A percentile compares a stretch with the other conserved stretches of the same genome.
These are phyloP conservation scores for Flaveria brownii DNA, from an alignment of 129 eudicot species.

Conservation along the genomic window DNA sequence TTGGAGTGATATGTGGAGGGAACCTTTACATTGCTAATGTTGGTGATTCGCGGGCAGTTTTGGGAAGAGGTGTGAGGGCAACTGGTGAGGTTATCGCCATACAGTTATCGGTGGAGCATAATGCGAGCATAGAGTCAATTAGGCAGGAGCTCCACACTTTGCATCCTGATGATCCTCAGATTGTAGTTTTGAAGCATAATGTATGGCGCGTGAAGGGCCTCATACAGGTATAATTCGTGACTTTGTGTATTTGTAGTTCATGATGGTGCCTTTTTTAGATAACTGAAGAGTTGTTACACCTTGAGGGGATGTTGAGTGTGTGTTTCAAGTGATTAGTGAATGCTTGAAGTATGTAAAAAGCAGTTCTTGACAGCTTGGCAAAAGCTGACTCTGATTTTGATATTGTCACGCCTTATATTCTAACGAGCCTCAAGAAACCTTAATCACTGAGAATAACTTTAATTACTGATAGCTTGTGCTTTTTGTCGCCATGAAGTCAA, in stretches of 20 bases:
- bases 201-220: conserved; percentile 90
- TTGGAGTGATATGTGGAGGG: conserved; percentile 66
- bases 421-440: no score
- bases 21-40: conserved; percentile 65
- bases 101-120: conserved; percentile 72
- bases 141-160: conserved; percentile 65
- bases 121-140: conserved; percentile 65
- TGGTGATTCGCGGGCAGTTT: conserved; percentile 82
- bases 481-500: no score
- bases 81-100: conserved; percentile 72
- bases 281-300: no score
- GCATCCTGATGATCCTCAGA: conserved; percentile 74
- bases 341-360: no score
- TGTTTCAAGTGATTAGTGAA: no score
- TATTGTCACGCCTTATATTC: no score
- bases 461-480: no score
- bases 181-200: conserved; percentile 70
- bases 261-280: no score
- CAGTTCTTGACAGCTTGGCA: no score
- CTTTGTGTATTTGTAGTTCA: background rate
- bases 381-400: no score
- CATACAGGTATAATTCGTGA: conserved; percentile 51
- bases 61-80: conserved; percentile 63
- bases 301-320: no score
- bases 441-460: no score